Evolutionary conservation across 345 rosid species (phyloP).

Genomic region (Eucalyptus cladocalyx): DNA sequence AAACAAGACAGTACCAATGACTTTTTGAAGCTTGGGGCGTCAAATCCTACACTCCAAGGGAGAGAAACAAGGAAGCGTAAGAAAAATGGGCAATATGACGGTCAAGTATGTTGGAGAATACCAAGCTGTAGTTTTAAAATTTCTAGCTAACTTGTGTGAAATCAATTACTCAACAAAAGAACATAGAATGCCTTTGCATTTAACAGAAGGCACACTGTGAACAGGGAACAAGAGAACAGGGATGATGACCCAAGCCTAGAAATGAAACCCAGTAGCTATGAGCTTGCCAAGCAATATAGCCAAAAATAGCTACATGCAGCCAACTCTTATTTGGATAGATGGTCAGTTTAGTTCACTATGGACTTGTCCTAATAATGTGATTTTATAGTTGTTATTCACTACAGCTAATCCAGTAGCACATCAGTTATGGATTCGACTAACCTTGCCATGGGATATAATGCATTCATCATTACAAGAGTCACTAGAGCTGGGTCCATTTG

Average conservation of each 20-base stretch:
- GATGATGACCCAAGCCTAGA: background rate
- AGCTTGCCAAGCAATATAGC: background rate
- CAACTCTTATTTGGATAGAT: background rate
- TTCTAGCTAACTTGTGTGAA: background rate
- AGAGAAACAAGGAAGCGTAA: background rate
- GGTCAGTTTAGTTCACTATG: background rate
- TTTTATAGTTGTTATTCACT: background rate
- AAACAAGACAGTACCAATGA: conserved; percentile 38
- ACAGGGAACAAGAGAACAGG: background rate
- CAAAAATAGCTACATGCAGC: background rate
- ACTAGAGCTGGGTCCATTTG: background rate
- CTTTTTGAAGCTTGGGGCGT: conserved; percentile 2
- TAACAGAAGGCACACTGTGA: background rate
- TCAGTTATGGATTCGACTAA: background rate
- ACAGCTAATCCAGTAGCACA: background rate
- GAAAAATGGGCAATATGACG: background rate
- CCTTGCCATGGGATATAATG: background rate
- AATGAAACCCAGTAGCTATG: background rate
- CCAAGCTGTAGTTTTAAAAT: background rate
- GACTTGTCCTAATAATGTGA: background rate
- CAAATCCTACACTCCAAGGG: conserved; percentile 4
- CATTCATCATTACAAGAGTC: background rate
- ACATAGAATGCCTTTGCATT: background rate
- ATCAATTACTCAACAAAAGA: background rate
- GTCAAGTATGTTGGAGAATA: background rate